Conservation (phyloP, 768 basidiomycete genomes). For the Strobilomyces confusus region DNA sequence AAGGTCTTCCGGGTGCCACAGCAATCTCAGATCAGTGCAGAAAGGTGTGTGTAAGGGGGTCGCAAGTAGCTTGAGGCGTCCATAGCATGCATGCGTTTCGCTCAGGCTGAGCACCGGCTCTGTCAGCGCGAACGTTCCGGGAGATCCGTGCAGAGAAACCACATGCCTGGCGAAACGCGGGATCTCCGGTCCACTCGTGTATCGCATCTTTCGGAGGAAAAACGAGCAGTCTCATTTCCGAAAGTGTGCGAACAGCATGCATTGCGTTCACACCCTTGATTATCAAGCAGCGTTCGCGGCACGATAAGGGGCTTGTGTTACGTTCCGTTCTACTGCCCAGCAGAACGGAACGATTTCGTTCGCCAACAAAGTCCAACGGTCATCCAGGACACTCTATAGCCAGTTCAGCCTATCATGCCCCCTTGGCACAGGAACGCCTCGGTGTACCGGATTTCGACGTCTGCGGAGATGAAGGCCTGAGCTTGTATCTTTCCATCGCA, state of each 20-base stretch:
- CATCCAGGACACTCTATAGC: slow-evolving; percentile 21
- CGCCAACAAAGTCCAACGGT: slow-evolving; percentile 3
- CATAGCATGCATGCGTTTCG: background rate
- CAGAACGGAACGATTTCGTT: slow-evolving; percentile 13
- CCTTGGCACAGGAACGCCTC: slow-evolving; percentile 28
- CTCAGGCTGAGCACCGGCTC: background rate
- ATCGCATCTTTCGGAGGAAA: slow-evolving; percentile 5
- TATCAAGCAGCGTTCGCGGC: slow-evolving; percentile 13
- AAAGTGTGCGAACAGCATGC: slow-evolving; percentile 4
- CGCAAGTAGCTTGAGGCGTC: background rate
- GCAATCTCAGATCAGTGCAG: slow-evolving; percentile 20
- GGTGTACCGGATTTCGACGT: slow-evolving; percentile 23
- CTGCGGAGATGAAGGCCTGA: slow-evolving; percentile 26
- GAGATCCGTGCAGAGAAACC: slow-evolving; percentile 4
- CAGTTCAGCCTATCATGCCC: slow-evolving; percentile 17
- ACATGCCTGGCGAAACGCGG: slow-evolving; percentile 1
- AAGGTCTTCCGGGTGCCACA: slow-evolving; percentile 1
- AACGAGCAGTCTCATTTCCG: slow-evolving; percentile 17
- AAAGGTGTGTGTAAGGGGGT: background rate
- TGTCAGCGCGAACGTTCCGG: background rate
- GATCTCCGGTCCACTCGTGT: slow-evolving; percentile 9
- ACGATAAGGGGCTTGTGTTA: slow-evolving; percentile 10
- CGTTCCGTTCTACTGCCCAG: slow-evolving; percentile 8
- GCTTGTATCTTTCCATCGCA: slow-evolving; percentile 22
- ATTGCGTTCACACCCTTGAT: slow-evolving; percentile 6